Conservation (phyloP, 2,329 filamentous ascomycete genomes). For the Epichloe amarillans region DNA sequence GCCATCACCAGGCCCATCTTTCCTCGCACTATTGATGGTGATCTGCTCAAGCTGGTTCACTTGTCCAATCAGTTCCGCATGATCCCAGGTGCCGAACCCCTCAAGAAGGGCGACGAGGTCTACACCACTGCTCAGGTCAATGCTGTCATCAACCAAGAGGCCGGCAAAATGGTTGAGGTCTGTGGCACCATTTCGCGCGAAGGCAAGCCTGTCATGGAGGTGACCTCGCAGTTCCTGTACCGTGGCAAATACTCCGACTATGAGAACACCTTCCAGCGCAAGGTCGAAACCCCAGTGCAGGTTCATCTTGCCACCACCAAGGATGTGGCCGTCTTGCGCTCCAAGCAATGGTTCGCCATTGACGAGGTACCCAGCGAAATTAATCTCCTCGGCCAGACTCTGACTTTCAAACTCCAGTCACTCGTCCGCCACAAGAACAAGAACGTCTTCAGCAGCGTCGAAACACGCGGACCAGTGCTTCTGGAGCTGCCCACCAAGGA, state of each 20-base stretch:
- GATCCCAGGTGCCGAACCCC: constrained; percentile 84
- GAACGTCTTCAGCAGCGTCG: constrained; percentile 77
- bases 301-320: constrained; percentile 75
- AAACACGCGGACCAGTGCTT: constrained; percentile 84
- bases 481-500: constrained; percentile 95
- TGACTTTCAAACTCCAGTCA: constrained; percentile 91
- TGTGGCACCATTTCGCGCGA: constrained; percentile 87
- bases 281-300: constrained; percentile 90
- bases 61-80: constrained; percentile 97
- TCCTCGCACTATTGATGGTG: constrained; percentile 88
- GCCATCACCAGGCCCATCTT: constrained; percentile 99
- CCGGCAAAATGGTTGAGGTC: constrained; percentile 99
- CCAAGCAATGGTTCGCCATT: constrained; percentile 94
- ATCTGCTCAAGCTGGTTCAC: constrained; percentile 90
- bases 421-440: constrained; percentile 91
- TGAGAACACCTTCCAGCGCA: constrained; percentile 97
- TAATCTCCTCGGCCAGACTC: constrained; percentile 80
- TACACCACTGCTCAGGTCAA: constrained; percentile 93
- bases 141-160: constrained; percentile 93
- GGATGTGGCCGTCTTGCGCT: constrained; percentile 85
- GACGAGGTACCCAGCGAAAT: constrained; percentile 58
- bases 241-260: constrained; percentile 84
- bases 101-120: constrained; percentile 90
- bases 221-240: constrained; percentile 97
- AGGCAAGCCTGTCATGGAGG: constrained; percentile 84